Conservation (phyloP, 441 rosid genomes). For the Lepidium campestre region DNA sequence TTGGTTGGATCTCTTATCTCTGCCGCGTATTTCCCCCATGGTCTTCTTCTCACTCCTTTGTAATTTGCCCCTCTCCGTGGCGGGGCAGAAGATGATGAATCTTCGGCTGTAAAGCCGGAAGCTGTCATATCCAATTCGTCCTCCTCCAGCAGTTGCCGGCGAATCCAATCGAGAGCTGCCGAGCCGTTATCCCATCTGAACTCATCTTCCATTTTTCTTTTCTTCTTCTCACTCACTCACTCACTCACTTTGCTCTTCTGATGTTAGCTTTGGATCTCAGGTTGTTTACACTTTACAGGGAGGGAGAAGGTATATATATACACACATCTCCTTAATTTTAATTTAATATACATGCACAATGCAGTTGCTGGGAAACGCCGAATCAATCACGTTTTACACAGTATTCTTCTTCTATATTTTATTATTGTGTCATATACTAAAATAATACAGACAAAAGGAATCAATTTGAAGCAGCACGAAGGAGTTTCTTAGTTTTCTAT, state of each 20-base stretch:
- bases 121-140: conserved; percentile 2
- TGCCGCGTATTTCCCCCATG: conserved; percentile 43
- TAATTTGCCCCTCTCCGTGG: conserved; percentile 24
- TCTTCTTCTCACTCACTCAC: background rate
- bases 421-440: background rate
- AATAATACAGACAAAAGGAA: background rate
- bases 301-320: background rate
- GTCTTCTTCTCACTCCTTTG: conserved; percentile 43
- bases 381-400: conserved; percentile 17
- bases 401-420: conserved; percentile 4
- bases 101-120: background rate
- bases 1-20: conserved; percentile 40
- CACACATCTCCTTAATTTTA: background rate
- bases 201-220: conserved; percentile 8
- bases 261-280: background rate
- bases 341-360: background rate
- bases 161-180: conserved; percentile 16
- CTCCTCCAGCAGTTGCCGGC: conserved; percentile 18
- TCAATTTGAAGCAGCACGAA: background rate
- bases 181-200: conserved; percentile 1
- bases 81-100: background rate
- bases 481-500: background rate
- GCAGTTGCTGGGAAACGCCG: conserved; percentile 12
- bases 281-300: background rate
- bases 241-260: background rate